phyloP scores from a whole-genome alignment of 2,329 filamentous ascomycete species.

The Paecilomyces niveus region DNA sequence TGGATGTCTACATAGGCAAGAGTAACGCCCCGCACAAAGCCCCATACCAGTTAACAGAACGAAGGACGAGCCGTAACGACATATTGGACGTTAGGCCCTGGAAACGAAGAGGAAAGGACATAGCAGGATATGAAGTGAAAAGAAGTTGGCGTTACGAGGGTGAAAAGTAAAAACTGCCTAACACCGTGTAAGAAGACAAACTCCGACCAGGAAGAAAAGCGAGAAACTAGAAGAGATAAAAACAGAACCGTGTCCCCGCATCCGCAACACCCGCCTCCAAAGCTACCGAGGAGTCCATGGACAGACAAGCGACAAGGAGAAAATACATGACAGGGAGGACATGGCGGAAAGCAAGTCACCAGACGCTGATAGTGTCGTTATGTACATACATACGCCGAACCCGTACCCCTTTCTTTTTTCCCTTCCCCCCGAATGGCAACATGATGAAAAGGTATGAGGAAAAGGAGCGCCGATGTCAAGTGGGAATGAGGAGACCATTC shows the following conservation, averaged over 20 bases:
- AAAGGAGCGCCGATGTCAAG: background rate
- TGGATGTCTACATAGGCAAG: background rate
- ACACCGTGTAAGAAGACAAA: background rate
- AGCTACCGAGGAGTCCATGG: background rate
- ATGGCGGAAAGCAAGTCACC: background rate
- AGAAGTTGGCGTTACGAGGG: background rate
- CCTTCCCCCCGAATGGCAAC: background rate
- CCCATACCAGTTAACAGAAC: background rate
- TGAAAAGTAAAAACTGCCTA: background rate
- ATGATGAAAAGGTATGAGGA: background rate
- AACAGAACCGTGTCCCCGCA: background rate
- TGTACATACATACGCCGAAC: background rate
- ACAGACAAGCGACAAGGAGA: background rate
- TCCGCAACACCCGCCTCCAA: background rate
- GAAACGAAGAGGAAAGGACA: background rate
- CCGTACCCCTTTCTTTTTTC: background rate
- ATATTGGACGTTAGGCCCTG: background rate
- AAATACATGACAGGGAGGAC: background rate
- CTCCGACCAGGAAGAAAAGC: background rate
- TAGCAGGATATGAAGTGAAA: background rate
- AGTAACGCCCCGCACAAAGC: background rate
- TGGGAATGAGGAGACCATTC: background rate
- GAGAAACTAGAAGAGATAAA: background rate
- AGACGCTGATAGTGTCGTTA: background rate
- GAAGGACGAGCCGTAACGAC: background rate